Conservation (phyloP, 768 basidiomycete species). For the Harrya chromipes region DNA sequence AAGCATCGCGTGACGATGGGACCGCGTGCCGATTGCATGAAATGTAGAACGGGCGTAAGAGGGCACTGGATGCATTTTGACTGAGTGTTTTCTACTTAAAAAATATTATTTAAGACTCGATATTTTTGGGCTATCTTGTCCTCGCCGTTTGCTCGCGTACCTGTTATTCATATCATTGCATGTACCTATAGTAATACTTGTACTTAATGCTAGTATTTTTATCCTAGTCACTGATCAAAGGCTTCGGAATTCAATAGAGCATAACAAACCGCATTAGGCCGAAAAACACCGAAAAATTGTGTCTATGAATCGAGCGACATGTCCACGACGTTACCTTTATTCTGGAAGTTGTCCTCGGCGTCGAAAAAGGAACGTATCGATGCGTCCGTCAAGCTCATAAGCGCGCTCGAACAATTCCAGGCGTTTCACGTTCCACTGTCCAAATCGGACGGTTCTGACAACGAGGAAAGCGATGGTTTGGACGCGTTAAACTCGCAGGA, state of each 20-base stretch:
- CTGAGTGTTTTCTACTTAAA: constrained; percentile 19
- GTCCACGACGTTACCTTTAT: constrained; percentile 88
- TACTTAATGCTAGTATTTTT: background rate
- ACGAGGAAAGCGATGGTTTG: constrained; percentile 51
- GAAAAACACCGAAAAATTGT: background rate
- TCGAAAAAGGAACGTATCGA: constrained; percentile 77
- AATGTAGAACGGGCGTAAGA: constrained; percentile 60
- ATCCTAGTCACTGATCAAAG: too few relatives aligned
- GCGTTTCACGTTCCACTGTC: constrained; percentile 51
- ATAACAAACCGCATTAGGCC: constrained; percentile 23
- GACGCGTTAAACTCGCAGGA: constrained; percentile 81
- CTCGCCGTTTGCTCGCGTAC: constrained; percentile 1
- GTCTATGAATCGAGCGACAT: constrained; percentile 36
- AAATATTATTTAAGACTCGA: too few relatives aligned
- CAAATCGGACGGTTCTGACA: constrained; percentile 36
- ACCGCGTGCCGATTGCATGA: constrained; percentile 64
- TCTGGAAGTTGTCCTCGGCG: constrained; percentile 88
- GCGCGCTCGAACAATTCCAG: constrained; percentile 84
- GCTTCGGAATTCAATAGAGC: constrained; percentile 17
- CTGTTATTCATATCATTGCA: constrained; percentile 2
- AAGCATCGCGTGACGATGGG: constrained; percentile 66
- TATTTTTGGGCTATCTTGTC: background rate
- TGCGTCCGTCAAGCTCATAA: constrained; percentile 81
- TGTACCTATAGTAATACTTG: background rate
- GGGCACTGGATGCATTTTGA: constrained; percentile 74